These are phyloP conservation scores for Lasiosphaeriaceae sp. DNA, from an alignment of 495 filamentous ascomycete species.

Conservation along the genomic window DNA sequence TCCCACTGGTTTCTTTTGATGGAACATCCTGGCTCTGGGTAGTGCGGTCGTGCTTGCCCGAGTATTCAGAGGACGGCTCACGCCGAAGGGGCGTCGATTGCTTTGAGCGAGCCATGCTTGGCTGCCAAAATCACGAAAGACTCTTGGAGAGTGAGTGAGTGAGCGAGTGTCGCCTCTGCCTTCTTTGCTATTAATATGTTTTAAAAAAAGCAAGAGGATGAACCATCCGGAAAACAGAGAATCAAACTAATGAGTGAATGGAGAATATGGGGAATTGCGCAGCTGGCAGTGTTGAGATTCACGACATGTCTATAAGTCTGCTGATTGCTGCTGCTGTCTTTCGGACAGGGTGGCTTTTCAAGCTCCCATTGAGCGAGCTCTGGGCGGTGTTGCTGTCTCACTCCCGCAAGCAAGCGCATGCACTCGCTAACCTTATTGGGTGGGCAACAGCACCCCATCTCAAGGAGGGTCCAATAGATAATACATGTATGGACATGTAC, in stretches of 20 bases:
- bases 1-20: conserved; percentile 10
- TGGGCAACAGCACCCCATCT: too few relatives aligned
- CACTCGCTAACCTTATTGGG: conserved; percentile 6
- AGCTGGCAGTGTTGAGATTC: not conserved
- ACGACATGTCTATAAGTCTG: not conserved
- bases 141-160: not conserved
- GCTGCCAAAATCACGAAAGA: not conserved
- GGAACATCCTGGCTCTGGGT: conserved; percentile 24
- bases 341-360: conserved; percentile 24
- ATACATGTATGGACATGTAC: too few relatives aligned
- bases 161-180: not conserved
- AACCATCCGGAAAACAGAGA: not conserved
- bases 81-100: conserved; percentile 63
- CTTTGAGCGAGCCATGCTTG: conserved; percentile 68
- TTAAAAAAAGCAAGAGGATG: not conserved
- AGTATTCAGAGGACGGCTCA: conserved; percentile 60
- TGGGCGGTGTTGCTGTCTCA: too few relatives aligned
- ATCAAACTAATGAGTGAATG: not conserved
- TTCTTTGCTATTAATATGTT: not conserved
- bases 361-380: not conserved
- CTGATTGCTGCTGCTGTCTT: not conserved
- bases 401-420: not conserved
- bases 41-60: conserved; percentile 33
- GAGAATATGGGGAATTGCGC: not conserved
- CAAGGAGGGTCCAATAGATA: too few relatives aligned